Evolutionary conservation across 495 filamentous ascomycete species (phyloP).

Genomic region (Clohesyomyces aquaticus): DNA sequence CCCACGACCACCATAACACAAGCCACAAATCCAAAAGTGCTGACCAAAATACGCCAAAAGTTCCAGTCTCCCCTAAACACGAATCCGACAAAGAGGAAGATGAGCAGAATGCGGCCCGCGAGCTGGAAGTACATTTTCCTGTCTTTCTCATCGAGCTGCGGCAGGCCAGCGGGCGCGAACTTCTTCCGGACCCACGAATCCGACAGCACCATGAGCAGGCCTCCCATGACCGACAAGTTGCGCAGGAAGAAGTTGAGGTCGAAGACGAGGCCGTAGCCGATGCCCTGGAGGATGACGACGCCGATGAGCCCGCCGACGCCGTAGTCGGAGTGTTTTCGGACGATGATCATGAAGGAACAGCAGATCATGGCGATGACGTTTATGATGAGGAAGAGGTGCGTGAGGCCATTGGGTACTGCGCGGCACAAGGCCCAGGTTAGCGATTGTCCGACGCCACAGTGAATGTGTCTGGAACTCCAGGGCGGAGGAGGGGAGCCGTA

Average conservation of each 20-base stretch:
- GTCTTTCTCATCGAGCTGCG: constrained; percentile 95
- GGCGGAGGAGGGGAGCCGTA: constrained; percentile 52
- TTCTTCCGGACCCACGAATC: constrained; percentile 97
- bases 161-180: constrained; percentile 93
- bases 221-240: constrained; percentile 95
- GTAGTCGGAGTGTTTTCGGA: constrained; percentile 86
- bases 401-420: constrained; percentile 84
- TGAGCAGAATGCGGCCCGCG: constrained; percentile 91
- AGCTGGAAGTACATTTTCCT: constrained; percentile 99
- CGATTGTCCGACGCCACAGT: constrained; percentile 22
- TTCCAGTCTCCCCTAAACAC: constrained; percentile 94
- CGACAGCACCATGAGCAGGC: constrained; percentile 94
- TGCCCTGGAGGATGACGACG: constrained; percentile 93
- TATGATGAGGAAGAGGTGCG: constrained; percentile 87
- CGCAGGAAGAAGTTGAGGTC: constrained; percentile 99
- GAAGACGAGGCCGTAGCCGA: constrained; percentile 97
- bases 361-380: constrained; percentile 88
- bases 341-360: constrained; percentile 84
- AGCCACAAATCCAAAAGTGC: constrained; percentile 79
- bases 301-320: constrained; percentile 86
- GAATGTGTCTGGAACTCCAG: neutral
- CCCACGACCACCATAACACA: constrained; percentile 99
- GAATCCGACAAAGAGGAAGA: constrained; percentile 96
- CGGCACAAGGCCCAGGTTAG: constrained; percentile 23
- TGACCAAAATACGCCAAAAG: constrained; percentile 80